Base-by-base conservation (phyloP, 805 yeast species). In the Ogataea pilisensis region DNA sequence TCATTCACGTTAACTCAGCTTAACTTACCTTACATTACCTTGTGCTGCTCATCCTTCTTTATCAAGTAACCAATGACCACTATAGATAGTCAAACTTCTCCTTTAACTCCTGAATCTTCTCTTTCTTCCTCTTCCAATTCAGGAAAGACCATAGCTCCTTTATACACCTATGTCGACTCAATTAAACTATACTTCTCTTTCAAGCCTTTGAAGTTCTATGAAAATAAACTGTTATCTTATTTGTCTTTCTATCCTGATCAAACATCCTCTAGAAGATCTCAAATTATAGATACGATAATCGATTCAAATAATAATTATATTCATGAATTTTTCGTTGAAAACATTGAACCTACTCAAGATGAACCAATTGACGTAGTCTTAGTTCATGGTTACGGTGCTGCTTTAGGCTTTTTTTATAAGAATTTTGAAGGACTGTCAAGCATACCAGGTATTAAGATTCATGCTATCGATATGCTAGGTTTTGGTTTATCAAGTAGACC, bases 311-410 rank as follows among this genome's bases (percentile, higher is more conserved):
- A 46, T 4, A 64, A 76, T 29, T 74, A 60, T 50, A 80, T 89
- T 41, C 93, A 89, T 64, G 97, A 90, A 60, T 80, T 89, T 41
- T 75, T 65, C 44, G 73, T 90, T 25, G 59, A 58, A 28, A 62
- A 62, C 41, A 69, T 57, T 63, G 75, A 35, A 36, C 42, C 46
- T 2, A 38, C 43, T 8, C 21, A 33, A 28, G 39, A 20, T 1
- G 41, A 38, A 33, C 45, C 55, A 14, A 18, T 47, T 8, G 53
- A 54, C 16, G 63, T 88, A 8, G 88, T 91, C 3, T 60, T 91
- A 44, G 65, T 91, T 2, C 99, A 91, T 61, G 99, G 99, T 0
- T 89, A 87, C 57, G 96, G 95, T 1, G 95, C 98, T 0, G 84
- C 95, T 1, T 74, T 89, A 14, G 91, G 93, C 27, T 79, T 88